A percentile compares a stretch with the other conserved stretches of the same genome.
Conservation (phyloP, 2,329 filamentous ascomycete genomes). For the Emmonsia crescens region DNA sequence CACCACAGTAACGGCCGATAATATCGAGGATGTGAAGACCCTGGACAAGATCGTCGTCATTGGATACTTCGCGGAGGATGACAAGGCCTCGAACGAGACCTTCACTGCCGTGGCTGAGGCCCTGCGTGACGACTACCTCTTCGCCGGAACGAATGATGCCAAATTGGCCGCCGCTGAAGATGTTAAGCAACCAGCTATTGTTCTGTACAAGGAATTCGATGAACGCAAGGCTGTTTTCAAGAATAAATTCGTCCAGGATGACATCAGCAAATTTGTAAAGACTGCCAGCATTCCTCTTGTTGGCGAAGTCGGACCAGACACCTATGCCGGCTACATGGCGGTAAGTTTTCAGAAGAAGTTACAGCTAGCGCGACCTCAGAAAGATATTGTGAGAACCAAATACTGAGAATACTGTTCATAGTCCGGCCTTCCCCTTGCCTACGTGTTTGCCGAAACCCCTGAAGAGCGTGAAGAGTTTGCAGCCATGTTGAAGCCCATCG, state of each 20-base stretch:
- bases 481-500: conserved; percentile 69
- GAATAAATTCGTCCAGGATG: conserved; percentile 69
- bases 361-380: no score
- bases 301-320: conserved; percentile 93
- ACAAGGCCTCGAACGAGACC: conserved; percentile 78
- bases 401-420: conserved; percentile 19
- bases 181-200: conserved; percentile 73
- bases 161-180: conserved; percentile 80
- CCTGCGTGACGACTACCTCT: conserved; percentile 83
- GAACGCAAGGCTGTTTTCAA: conserved; percentile 83
- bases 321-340: conserved; percentile 89
- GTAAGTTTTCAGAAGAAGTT: conserved; percentile 34
- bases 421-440: conserved; percentile 83
- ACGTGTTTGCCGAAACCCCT: conserved; percentile 88
- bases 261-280: conserved; percentile 75
- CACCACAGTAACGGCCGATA: conserved; percentile 68
- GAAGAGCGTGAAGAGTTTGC: conserved; percentile 79
- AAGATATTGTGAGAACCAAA: neutral
- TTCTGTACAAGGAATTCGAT: conserved; percentile 96
- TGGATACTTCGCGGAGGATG: conserved; percentile 68
- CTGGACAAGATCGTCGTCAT: conserved; percentile 94
- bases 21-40: conserved; percentile 90
- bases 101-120: conserved; percentile 63
- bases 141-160: conserved; percentile 76
- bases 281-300: conserved; percentile 77